Evolutionary conservation across 345 rosid genomes (phyloP).

Genomic region (Ceriops decandra): DNA sequence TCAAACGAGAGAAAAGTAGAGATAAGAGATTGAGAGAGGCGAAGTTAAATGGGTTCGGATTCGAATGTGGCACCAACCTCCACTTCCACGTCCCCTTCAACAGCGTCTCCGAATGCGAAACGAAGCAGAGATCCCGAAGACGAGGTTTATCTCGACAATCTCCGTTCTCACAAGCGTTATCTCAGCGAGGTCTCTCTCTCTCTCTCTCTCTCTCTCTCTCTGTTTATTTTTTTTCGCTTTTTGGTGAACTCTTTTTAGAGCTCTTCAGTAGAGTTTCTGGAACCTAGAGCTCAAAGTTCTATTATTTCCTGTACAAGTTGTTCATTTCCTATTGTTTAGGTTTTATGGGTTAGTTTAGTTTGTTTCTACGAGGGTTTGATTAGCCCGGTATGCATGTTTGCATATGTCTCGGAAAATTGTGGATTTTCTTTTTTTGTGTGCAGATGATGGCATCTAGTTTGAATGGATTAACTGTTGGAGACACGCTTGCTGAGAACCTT

Average conservation of each 20-base stretch:
- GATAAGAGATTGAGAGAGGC: background rate
- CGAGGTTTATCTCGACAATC: constrained; percentile 91
- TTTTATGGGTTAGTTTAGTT: too few relatives aligned
- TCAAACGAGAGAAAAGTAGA: too few relatives aligned
- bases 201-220: background rate
- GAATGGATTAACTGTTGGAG: constrained; percentile 91
- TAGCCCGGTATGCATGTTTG: background rate
- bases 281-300: too few relatives aligned
- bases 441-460: constrained; percentile 98
- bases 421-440: background rate
- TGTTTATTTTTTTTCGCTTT: background rate
- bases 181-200: constrained; percentile 67
- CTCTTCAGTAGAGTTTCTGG: too few relatives aligned
- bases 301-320: too few relatives aligned
- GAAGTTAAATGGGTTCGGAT: constrained; percentile 26
- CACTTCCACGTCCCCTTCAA: constrained; percentile 28
- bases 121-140: constrained; percentile 89
- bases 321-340: too few relatives aligned
- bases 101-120: constrained; percentile 59
- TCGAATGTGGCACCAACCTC: constrained; percentile 36
- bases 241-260: background rate
- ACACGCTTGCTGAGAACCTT: constrained; percentile 67
- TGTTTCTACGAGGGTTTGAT: background rate
- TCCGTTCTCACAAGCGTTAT: constrained; percentile 89
- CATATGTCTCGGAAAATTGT: background rate